These are phyloP conservation scores for Akanthomyces muscarius DNA, from an alignment of 2,329 filamentous ascomycete species.

Conservation along the genomic window DNA sequence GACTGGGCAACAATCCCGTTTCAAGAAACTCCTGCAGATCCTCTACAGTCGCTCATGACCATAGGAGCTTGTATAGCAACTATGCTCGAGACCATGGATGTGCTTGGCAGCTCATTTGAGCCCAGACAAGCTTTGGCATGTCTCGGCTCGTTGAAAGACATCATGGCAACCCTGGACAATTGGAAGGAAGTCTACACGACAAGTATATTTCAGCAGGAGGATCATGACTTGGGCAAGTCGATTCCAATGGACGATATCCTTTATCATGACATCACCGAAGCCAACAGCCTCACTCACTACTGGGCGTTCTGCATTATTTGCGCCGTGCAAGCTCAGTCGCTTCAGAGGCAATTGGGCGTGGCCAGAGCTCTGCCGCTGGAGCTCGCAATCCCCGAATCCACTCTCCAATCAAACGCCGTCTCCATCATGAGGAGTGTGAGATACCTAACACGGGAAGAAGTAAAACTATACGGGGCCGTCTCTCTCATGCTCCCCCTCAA, in stretches of 20 bases:
- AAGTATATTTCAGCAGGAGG: neutral
- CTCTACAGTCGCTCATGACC: conserved; percentile 32
- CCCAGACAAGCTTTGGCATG: neutral
- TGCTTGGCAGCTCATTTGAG: neutral
- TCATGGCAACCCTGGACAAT: neutral
- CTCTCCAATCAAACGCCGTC: conserved; percentile 16
- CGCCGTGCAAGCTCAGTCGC: conserved; percentile 18
- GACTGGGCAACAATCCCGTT: conserved; percentile 33
- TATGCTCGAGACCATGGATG: conserved; percentile 24
- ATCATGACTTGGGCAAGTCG: neutral
- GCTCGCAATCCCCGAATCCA: neutral
- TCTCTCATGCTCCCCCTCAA: conserved; percentile 32
- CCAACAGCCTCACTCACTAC: conserved; percentile 35
- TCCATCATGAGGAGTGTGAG: conserved; percentile 33
- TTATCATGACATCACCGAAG: conserved; percentile 33
- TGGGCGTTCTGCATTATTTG: conserved; percentile 38
- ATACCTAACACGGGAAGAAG: conserved; percentile 36
- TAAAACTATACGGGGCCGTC: conserved; percentile 37
- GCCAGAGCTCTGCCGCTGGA: neutral
- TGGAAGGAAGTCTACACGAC: neutral
- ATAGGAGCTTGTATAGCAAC: conserved; percentile 28
- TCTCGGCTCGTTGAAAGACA: neutral
- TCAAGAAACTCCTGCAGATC: conserved; percentile 22
- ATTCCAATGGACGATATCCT: conserved; percentile 21
- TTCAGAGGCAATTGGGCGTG: conserved; percentile 25